A percentile compares a stretch with the other conserved stretches of the same genome.
phyloP scores from a whole-genome alignment of 768 basidiomycete species.

The Fibroporia radiculosa region DNA sequence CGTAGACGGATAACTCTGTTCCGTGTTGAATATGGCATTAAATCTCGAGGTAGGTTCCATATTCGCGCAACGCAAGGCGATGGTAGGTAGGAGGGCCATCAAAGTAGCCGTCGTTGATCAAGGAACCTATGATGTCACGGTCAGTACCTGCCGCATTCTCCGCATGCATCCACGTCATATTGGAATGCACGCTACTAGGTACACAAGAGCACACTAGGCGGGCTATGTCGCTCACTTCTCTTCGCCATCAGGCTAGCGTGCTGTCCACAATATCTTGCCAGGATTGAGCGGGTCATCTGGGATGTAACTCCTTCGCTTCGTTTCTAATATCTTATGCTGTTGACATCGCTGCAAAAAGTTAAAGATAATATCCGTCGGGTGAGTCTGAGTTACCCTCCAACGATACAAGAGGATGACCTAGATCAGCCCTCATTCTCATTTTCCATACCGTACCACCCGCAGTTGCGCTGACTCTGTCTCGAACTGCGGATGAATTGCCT shows the following conservation, averaged over 20 bases:
- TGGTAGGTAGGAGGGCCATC: conserved; percentile 12
- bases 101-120: conserved; percentile 16
- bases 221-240: conserved; percentile 20
- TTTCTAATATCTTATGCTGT: conserved; percentile 19
- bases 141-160: not conserved
- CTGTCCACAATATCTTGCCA: conserved; percentile 25
- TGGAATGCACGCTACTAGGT: conserved; percentile 18
- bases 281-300: conserved; percentile 23
- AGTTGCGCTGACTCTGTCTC: conserved; percentile 15
- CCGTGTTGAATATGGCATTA: conserved; percentile 9
- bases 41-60: conserved; percentile 19
- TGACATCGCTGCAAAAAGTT: conserved; percentile 13
- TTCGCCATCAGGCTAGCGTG: conserved; percentile 19
- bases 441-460: conserved; percentile 25
- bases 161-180: not conserved
- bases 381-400: conserved; percentile 25
- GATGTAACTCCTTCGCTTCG: conserved; percentile 15
- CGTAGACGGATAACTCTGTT: conserved; percentile 1
- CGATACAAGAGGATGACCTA: conserved; percentile 16
- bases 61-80: conserved; percentile 24
- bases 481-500: conserved; percentile 23
- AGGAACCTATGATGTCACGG: conserved; percentile 6
- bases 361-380: conserved; percentile 23
- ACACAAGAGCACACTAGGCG: conserved; percentile 11
- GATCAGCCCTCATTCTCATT: conserved; percentile 21